These are phyloP conservation scores for Haplographium delicatum DNA, from an alignment of 495 filamentous ascomycete species.

Conservation along the genomic window DNA sequence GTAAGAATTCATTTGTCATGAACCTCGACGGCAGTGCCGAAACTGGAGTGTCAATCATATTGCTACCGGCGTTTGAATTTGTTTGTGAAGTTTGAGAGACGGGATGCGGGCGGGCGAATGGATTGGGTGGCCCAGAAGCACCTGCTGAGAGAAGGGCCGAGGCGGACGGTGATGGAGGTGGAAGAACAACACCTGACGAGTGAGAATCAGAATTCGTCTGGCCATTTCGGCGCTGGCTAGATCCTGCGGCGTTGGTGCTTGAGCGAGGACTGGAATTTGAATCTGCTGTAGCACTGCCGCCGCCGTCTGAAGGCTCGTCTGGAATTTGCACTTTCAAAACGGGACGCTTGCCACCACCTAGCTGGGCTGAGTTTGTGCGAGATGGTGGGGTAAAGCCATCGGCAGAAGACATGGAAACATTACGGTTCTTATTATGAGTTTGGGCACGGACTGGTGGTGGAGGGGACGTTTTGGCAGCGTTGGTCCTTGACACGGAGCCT, in stretches of 20 bases:
- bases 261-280: conserved; percentile 73
- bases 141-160: conserved; percentile 84
- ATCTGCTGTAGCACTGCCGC: conserved; percentile 69
- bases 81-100: conserved; percentile 52
- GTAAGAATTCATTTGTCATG: conserved; percentile 75
- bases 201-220: conserved; percentile 31
- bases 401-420: conserved; percentile 51
- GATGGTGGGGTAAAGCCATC: conserved; percentile 60
- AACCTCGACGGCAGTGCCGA: conserved; percentile 94
- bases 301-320: conserved; percentile 59
- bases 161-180: conserved; percentile 87
- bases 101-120: conserved; percentile 80
- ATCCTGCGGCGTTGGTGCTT: conserved; percentile 43
- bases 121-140: conserved; percentile 88
- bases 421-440: conserved; percentile 39
- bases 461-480: conserved; percentile 29
- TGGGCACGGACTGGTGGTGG: conserved; percentile 43
- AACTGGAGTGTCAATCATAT: conserved; percentile 91
- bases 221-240: conserved; percentile 13
- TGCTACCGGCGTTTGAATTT: conserved; percentile 55
- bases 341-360: conserved; percentile 61
- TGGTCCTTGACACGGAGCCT: conserved; percentile 42
- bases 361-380: conserved; percentile 63
- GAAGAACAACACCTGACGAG: conserved; percentile 68
- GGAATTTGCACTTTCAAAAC: conserved; percentile 92